Percentiles rank a stretch among this genome's conserved stretches.
Conservation (phyloP, 768 basidiomycete genomes). For the Fomitopsis pulvina region DNA sequence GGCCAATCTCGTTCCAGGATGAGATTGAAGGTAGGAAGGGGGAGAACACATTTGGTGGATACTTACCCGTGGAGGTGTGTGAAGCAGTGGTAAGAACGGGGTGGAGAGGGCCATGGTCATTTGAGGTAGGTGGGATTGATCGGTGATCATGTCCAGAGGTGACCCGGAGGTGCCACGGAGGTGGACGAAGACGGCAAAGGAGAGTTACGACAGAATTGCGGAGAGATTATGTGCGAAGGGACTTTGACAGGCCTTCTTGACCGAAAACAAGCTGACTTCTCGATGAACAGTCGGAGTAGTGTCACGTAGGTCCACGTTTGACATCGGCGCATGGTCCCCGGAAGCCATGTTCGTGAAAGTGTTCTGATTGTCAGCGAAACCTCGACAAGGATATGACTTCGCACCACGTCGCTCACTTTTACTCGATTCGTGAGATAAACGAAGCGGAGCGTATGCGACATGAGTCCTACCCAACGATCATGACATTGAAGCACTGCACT, state of each 20-base stretch:
- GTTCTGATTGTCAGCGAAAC: no score
- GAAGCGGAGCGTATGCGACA: no score
- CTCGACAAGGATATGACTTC: no score
- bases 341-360: no score
- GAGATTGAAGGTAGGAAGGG: slow-evolving; percentile 7
- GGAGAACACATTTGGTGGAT: slow-evolving; percentile 15
- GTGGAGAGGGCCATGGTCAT: slow-evolving; percentile 25
- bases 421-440: no score
- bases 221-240: slow-evolving; percentile 11
- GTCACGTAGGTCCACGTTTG: no score
- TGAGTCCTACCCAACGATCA: no score
- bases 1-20: slow-evolving; percentile 23
- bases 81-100: slow-evolving; percentile 22
- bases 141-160: slow-evolving; percentile 10
- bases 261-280: neutral
- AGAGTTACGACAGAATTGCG: slow-evolving; percentile 12
- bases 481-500: no score
- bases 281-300: no score
- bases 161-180: slow-evolving; percentile 13
- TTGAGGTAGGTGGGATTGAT: slow-evolving; percentile 15
- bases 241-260: neutral
- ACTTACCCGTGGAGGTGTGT: slow-evolving; percentile 22
- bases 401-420: no score
- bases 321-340: no score
- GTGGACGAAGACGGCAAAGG: slow-evolving; percentile 18